These are phyloP conservation scores for Sclerotinia borealis DNA, from an alignment of 2,329 filamentous ascomycete genomes.

Conservation along the genomic window DNA sequence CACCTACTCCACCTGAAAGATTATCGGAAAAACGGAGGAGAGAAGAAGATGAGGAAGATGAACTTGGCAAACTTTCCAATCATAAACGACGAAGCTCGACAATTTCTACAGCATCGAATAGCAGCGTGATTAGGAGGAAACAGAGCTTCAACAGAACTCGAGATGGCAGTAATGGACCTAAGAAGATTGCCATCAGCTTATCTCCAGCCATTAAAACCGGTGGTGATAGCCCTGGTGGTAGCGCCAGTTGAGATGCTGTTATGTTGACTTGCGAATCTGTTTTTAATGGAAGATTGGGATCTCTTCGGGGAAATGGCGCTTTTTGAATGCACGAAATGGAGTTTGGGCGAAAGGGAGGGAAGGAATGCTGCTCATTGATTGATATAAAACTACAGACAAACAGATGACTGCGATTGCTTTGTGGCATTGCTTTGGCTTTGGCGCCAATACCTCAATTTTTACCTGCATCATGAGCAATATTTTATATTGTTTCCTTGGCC, in stretches of 20 bases:
- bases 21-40: constrained; percentile 83
- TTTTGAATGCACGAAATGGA: constrained; percentile 6
- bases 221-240: constrained; percentile 23
- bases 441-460: not conserved
- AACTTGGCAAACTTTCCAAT: constrained; percentile 73
- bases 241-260: not conserved
- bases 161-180: constrained; percentile 36
- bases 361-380: not conserved
- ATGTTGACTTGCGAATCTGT: not conserved
- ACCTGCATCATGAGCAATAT: not conserved
- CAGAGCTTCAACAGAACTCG: constrained; percentile 40
- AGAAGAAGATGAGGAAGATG: constrained; percentile 91
- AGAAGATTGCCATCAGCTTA: constrained; percentile 54
- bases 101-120: constrained; percentile 31
- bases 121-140: constrained; percentile 36
- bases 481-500: not conserved
- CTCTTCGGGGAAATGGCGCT: constrained; percentile 4
- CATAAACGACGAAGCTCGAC: constrained; percentile 53
- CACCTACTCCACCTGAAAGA: constrained; percentile 60
- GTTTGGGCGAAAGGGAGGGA: constrained; percentile 7
- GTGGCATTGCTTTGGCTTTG: not conserved
- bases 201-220: constrained; percentile 37
- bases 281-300: not conserved
- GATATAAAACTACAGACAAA: not conserved
- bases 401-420: not conserved